Conservation (phyloP, 768 basidiomycete genomes). For the Naganishia vaughanmartiniae region DNA sequence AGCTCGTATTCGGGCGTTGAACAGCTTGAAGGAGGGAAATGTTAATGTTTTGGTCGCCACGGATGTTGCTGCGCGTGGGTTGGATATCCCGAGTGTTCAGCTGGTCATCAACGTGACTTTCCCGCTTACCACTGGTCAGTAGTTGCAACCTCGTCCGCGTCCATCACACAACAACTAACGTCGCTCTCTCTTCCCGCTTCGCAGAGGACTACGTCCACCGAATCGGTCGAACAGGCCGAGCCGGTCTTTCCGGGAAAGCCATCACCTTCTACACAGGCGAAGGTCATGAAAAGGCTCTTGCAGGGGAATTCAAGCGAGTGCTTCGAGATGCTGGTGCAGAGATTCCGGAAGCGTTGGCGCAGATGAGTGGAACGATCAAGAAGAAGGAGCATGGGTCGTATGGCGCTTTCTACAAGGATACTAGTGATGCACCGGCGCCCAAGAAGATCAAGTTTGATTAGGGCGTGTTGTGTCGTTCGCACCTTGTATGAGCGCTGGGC, state of each 20-base stretch:
- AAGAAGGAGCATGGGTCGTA: constrained; percentile 88
- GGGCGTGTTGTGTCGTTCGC: not conserved
- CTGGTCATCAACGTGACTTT: constrained; percentile 94
- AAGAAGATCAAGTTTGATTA: constrained; percentile 58
- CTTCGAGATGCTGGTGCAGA: constrained; percentile 81
- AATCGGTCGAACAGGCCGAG: constrained; percentile 66
- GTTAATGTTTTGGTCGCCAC: constrained; percentile 86
- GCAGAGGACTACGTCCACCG: constrained; percentile 49
- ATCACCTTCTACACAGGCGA: constrained; percentile 97
- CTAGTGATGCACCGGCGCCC: constrained; percentile 52
- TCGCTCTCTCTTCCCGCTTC: not conserved
- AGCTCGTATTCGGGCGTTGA: constrained; percentile 77
- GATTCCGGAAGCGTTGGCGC: constrained; percentile 66
- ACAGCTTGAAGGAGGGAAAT: constrained; percentile 78
- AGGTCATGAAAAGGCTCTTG: constrained; percentile 75
- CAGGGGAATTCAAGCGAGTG: constrained; percentile 89
- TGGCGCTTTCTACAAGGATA: constrained; percentile 59
- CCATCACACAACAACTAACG: too few species aligned
- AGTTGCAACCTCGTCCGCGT: constrained; percentile 38
- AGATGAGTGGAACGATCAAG: constrained; percentile 95
- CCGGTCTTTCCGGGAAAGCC: constrained; percentile 81
- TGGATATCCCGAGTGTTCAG: constrained; percentile 95
- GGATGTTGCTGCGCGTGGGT: constrained; percentile 92
- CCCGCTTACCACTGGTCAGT: constrained; percentile 91
- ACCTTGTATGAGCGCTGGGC: not conserved